These are phyloP conservation scores for Pseudogymnoascus sp. DNA, from an alignment of 2,329 filamentous ascomycete genomes.

Conservation along the genomic window DNA sequence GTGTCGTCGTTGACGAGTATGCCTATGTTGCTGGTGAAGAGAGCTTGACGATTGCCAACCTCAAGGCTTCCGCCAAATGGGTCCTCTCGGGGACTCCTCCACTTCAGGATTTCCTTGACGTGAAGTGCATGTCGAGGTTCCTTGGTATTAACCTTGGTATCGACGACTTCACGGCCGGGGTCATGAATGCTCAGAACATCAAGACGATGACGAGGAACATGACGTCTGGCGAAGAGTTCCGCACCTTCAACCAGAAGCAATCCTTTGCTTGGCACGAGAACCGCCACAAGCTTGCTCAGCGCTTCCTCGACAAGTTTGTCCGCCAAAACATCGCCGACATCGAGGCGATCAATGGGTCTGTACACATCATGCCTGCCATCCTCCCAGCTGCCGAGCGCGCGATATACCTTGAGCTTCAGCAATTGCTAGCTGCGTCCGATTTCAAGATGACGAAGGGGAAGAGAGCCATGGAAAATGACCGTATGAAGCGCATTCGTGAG, in stretches of 20 bases:
- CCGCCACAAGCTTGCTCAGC: constrained; percentile 45
- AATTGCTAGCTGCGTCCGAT: constrained; percentile 43
- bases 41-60: constrained; percentile 30
- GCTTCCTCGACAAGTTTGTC: constrained; percentile 42
- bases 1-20: constrained; percentile 59
- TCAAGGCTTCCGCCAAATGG: constrained; percentile 42
- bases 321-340: constrained; percentile 36
- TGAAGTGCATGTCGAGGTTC: constrained; percentile 51
- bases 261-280: constrained; percentile 45
- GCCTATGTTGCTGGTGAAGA: constrained; percentile 43
- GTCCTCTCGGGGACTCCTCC: constrained; percentile 57
- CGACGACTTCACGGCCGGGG: constrained; percentile 41
- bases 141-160: constrained; percentile 48
- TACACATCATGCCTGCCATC: constrained; percentile 37
- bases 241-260: constrained; percentile 41
- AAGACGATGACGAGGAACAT: constrained; percentile 35
- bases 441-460: constrained; percentile 34
- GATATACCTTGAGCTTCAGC: constrained; percentile 48
- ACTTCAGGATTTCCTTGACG: constrained; percentile 49
- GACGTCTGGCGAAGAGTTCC: constrained; percentile 48
- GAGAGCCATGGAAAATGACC: constrained; percentile 31
- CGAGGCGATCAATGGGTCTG: constrained; percentile 37
- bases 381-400: constrained; percentile 42
- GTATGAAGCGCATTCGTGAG: constrained; percentile 35
- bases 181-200: constrained; percentile 38